A percentile compares a stretch with the other conserved stretches of the same genome.
phyloP scores from a whole-genome alignment of 495 filamentous ascomycete species.

The Immersiella caudata region DNA sequence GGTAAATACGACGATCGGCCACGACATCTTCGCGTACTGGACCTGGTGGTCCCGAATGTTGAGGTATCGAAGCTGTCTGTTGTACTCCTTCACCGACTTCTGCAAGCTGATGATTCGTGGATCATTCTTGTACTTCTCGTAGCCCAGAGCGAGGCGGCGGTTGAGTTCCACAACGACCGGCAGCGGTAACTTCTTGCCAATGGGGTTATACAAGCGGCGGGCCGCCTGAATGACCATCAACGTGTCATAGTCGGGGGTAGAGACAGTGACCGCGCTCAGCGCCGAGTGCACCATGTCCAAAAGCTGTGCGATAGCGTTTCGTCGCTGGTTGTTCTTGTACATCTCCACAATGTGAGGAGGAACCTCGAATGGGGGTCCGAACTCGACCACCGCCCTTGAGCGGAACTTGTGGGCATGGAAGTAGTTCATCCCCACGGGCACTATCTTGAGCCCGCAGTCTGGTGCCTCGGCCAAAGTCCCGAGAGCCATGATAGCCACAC shows the following conservation, averaged over 20 bases:
- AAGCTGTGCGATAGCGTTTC: conserved; percentile 79
- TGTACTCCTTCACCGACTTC: conserved; percentile 81
- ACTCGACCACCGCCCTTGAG: conserved; percentile 94
- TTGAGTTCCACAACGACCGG: conserved; percentile 97
- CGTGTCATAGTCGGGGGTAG: conserved; percentile 93
- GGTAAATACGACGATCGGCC: conserved; percentile 70
- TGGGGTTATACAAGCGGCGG: conserved; percentile 88
- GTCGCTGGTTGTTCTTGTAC: conserved; percentile 78
- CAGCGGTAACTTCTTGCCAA: conserved; percentile 90
- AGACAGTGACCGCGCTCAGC: conserved; percentile 87
- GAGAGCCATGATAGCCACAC: conserved; percentile 96
- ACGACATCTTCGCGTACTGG: conserved; percentile 82
- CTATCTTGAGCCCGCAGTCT: conserved; percentile 90
- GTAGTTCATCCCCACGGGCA: conserved; percentile 99
- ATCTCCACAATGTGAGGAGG: conserved; percentile 79
- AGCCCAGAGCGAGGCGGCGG: conserved; percentile 87
- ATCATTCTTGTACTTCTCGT: conserved; percentile 90
- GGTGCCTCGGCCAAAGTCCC: conserved; percentile 88
- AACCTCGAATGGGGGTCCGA: conserved; percentile 84
- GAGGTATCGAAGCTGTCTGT: conserved; percentile 80
- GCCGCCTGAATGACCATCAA: conserved; percentile 98
- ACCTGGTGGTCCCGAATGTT: conserved; percentile 95
- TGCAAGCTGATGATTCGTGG: conserved; percentile 78
- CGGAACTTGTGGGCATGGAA: conserved; percentile 99
- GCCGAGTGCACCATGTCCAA: conserved; percentile 85